phyloP scores from a whole-genome alignment of 345 rosid genomes.

The Aegle marmelos region DNA sequence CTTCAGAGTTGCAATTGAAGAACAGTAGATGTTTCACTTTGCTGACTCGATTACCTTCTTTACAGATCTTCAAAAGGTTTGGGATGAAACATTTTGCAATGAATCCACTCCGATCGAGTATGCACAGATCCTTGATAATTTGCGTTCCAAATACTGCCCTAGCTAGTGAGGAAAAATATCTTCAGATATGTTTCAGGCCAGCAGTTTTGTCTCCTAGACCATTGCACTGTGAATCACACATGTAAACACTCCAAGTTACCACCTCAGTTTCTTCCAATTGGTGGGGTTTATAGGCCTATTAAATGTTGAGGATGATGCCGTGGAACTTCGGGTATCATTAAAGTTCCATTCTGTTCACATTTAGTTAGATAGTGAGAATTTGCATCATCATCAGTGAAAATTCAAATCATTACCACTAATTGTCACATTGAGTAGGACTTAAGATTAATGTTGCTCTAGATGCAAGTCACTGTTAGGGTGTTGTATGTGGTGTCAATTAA shows the following conservation, averaged over 20 bases:
- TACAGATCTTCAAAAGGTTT: conserved; percentile 68
- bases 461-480: not conserved
- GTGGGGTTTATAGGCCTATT: not conserved
- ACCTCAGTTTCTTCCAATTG: not conserved
- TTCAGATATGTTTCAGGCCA: not conserved
- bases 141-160: conserved; percentile 50
- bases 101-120: conserved; percentile 61
- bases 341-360: not conserved
- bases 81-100: conserved; percentile 65
- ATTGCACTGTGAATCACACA: not conserved
- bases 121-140: conserved; percentile 55
- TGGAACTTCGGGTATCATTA: not conserved
- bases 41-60: conserved; percentile 22
- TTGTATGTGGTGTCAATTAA: not conserved
- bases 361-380: not conserved
- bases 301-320: not conserved
- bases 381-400: not conserved
- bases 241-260: not conserved
- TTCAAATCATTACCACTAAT: not conserved
- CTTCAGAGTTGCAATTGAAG: not conserved
- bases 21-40: not conserved
- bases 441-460: not conserved
- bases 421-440: not conserved
- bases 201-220: not conserved
- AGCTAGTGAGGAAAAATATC: conserved; percentile 18